Base-by-base conservation (phyloP, 192 early-diverging fungal genomes). In the Physocladia obscura region DNA sequence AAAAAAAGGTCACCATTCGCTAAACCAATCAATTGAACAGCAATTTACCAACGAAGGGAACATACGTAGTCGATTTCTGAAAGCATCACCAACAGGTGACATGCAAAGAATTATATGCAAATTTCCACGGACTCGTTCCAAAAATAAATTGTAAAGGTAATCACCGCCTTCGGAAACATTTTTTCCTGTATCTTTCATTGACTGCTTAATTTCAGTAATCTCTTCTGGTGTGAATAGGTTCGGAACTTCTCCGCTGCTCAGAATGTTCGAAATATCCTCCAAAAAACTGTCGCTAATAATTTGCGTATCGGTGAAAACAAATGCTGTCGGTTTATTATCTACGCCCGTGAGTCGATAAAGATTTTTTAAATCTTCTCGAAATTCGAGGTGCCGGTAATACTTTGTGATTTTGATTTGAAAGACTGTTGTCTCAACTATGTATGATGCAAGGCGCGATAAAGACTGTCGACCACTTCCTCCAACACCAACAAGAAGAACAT, bases 351-450 rank as follows among this genome's bases (percentile, higher is more conserved):
- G 37, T 55, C 81, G 58, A 51, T 83, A 86, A 1, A 86, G 49
- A 5, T 47, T 79, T 47, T 86, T 86, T 29, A 86, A 59, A 51
- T 86, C 84, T 67, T 86, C 84, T 19, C 84, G 62, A 71, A 84
- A 86, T 34, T 86, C 84, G 2, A 71, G 52, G 52, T 85, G 79
- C 2, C 84, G 69, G 62, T 86, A 86, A 39, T 84, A 75, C 67
- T 85, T 86, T 22, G 84, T 78, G 47, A 86, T 85, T 57, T 86
- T 85, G 65, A 86, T 86, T 70, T 86, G 84, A 60, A 83, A 83
- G 13, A 84, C 73, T 11, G 39, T 59, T n/a, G 63, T 80, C 26
- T 86, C 81, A 11, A 81, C 82, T 24, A 82, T 67, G 57, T 84
- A 85, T 19, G 81, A 73, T 2, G 84, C 84, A 5, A 86, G 71